These are phyloP conservation scores for Triticum timopheevii DNA, from an alignment of 176 grass and related monocot species.

Conservation along the genomic window DNA sequence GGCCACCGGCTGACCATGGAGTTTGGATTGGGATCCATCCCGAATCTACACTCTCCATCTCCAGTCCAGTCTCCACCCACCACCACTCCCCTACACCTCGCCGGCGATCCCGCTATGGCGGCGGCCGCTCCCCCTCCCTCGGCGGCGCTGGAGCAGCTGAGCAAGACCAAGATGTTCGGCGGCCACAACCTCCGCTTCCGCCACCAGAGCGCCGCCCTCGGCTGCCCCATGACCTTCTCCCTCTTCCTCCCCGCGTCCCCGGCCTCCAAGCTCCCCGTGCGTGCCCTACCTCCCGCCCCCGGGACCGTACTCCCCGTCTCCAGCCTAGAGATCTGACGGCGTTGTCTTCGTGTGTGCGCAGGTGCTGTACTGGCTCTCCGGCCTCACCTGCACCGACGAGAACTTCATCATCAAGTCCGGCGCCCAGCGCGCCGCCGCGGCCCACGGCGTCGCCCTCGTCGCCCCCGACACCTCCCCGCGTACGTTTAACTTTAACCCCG, in stretches of 20 bases:
- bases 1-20: background rate
- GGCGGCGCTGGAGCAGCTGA: constrained; percentile 58
- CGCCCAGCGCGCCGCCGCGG: constrained; percentile 70
- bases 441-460: constrained; percentile 71
- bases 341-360: background rate
- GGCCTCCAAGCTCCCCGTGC: constrained; percentile 59
- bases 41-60: background rate
- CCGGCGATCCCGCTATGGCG: constrained; percentile 38
- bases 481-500: constrained; percentile 32
- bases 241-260: constrained; percentile 67
- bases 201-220: constrained; percentile 81
- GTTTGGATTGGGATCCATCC: background rate
- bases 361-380: constrained; percentile 92
- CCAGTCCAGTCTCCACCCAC: background rate
- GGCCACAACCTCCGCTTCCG: constrained; percentile 77
- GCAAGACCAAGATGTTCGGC: constrained; percentile 90
- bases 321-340: background rate
- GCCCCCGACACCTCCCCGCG: constrained; percentile 92
- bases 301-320: background rate
- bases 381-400: constrained; percentile 81
- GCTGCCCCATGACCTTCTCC: constrained; percentile 97
- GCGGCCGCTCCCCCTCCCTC: constrained; percentile 18
- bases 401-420: constrained; percentile 92
- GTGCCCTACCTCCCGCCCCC: background rate
- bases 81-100: background rate